A percentile compares a stretch with the other conserved stretches of the same genome.
phyloP scores from a whole-genome alignment of 2,329 filamentous ascomycete genomes.

The Fusarium continuum region DNA sequence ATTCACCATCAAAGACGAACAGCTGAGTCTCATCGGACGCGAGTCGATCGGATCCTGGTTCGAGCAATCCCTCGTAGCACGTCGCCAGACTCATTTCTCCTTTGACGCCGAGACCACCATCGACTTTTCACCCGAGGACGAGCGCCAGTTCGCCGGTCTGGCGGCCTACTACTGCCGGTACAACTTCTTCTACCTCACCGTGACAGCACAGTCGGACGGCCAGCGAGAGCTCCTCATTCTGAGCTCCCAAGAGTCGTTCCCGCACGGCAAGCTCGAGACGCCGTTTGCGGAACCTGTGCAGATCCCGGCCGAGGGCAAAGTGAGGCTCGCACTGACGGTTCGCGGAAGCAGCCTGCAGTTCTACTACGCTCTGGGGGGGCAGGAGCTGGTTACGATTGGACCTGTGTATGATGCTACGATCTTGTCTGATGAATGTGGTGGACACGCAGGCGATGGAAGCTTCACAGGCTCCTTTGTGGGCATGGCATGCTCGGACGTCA shows the following conservation, averaged over 20 bases:
- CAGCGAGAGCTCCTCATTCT: constrained; percentile 66
- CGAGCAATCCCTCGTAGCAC: constrained; percentile 64
- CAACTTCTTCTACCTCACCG: constrained; percentile 72
- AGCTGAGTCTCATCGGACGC: constrained; percentile 59
- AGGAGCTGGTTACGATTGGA: constrained; percentile 59
- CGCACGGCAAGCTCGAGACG: constrained; percentile 57
- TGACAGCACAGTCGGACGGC: constrained; percentile 65
- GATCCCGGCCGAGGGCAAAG: constrained; percentile 64
- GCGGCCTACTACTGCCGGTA: constrained; percentile 70
- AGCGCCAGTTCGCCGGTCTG: constrained; percentile 68
- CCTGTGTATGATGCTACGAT: constrained; percentile 67
- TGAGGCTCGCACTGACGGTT: constrained; percentile 61
- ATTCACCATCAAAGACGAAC: constrained; percentile 52
- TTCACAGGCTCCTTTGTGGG: constrained; percentile 71
- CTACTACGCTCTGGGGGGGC: constrained; percentile 61
- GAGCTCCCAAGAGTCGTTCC: constrained; percentile 65
- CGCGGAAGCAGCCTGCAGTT: constrained; percentile 65
- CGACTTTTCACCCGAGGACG: constrained; percentile 63
- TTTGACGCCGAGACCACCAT: constrained; percentile 67
- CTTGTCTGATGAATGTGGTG: constrained; percentile 70
- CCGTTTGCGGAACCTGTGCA: constrained; percentile 55
- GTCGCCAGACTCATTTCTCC: constrained; percentile 67
- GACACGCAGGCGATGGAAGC: constrained; percentile 68
- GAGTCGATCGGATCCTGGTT: constrained; percentile 67
- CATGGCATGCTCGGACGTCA: constrained; percentile 64